Percentiles rank a stretch among this genome's conserved stretches.
phyloP scores from a whole-genome alignment of 768 basidiomycete genomes.

The Hericium rajendrae region DNA sequence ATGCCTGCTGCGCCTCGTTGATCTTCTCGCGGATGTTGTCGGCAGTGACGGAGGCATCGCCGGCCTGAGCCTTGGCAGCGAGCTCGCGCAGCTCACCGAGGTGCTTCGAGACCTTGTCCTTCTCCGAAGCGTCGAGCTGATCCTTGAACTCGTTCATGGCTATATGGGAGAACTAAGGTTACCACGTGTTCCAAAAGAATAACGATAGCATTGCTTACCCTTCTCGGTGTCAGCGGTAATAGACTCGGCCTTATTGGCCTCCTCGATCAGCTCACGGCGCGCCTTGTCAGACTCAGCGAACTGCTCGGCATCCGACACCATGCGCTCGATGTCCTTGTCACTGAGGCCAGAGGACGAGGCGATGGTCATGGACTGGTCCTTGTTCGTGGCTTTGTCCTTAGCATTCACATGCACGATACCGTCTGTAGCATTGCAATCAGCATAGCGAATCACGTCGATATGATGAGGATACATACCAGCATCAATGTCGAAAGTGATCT shows the following conservation, averaged over 20 bases:
- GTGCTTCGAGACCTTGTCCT: constrained; percentile 87
- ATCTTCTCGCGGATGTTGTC: constrained; percentile 90
- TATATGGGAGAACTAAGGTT: constrained; percentile 18
- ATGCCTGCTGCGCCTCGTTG: constrained; percentile 88
- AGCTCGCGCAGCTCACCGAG: constrained; percentile 82
- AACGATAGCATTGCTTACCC: constrained; percentile 34
- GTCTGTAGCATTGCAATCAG: constrained; percentile 32
- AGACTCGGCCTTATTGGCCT: constrained; percentile 93
- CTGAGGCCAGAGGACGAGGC: constrained; percentile 94
- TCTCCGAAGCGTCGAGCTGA: constrained; percentile 85
- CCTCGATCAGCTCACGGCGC: constrained; percentile 83
- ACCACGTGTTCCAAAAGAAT: not conserved
- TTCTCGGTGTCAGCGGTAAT: constrained; percentile 94
- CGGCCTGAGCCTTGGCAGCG: constrained; percentile 81
- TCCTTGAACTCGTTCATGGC: constrained; percentile 98
- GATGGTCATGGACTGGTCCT: constrained; percentile 95
- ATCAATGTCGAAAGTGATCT: constrained; percentile 94
- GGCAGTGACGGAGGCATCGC: constrained; percentile 71
- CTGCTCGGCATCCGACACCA: constrained; percentile 91
- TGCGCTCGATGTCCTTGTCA: constrained; percentile 94
- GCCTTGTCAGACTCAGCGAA: constrained; percentile 90
- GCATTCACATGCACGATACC: constrained; percentile 97
- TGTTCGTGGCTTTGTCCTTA: constrained; percentile 85
- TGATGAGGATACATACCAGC: constrained; percentile 47
- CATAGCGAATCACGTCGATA: not conserved